Conservation (phyloP, 2,329 filamentous ascomycete genomes). For the Exophiala xenobiotica region DNA sequence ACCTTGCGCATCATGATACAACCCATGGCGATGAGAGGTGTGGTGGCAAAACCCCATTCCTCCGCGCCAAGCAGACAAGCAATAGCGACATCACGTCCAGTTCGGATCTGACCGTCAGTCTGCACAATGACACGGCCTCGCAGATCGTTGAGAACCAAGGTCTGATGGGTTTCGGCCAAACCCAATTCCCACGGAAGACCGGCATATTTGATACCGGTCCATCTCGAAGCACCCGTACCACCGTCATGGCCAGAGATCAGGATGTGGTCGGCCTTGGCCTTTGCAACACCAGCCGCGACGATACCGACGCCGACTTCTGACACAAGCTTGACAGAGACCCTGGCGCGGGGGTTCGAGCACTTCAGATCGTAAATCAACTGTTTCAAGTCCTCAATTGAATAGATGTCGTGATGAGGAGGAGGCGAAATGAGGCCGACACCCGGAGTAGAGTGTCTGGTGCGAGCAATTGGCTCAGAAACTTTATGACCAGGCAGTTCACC, state of each 20-base stretch:
- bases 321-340: conserved; percentile 95
- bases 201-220: conserved; percentile 98
- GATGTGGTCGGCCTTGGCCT: conserved; percentile 96
- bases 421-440: conserved; percentile 95
- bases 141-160: conserved; percentile 89
- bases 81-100: conserved; percentile 89
- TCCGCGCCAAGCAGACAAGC: conserved; percentile 95
- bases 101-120: conserved; percentile 91
- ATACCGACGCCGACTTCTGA: conserved; percentile 97
- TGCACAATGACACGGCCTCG: conserved; percentile 94
- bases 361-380: conserved; percentile 97
- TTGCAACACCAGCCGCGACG: conserved; percentile 93
- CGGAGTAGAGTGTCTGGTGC: conserved; percentile 91
- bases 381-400: conserved; percentile 97
- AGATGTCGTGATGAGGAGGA: conserved; percentile 96
- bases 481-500: conserved; percentile 97
- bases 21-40: conserved; percentile 92
- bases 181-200: conserved; percentile 95
- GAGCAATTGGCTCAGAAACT: conserved; percentile 89
- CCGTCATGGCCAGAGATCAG: conserved; percentile 95
- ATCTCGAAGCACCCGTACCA: conserved; percentile 92
- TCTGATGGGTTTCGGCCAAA: conserved; percentile 96
- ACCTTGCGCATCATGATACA: conserved; percentile 88
- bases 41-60: conserved; percentile 95
- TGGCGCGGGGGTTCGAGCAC: conserved; percentile 87